Conservation (phyloP, 2,329 filamentous ascomycete species). For the Diaporthe citri region DNA sequence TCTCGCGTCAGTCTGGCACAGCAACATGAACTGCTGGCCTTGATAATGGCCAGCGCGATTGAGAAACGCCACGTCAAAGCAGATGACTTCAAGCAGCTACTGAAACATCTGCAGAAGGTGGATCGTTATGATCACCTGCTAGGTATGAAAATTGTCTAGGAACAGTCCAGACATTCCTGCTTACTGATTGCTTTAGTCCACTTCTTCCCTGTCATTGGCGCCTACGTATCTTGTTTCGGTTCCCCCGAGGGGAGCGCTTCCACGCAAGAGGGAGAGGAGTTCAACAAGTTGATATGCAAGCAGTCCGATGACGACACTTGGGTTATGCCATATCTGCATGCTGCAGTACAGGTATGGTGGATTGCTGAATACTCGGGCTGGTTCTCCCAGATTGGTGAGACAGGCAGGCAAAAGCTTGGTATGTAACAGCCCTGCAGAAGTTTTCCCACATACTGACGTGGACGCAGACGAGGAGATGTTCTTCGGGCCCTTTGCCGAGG, state of each 20-base stretch:
- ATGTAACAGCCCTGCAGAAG: conserved; percentile 39
- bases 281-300: conserved; percentile 77
- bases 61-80: conserved; percentile 78
- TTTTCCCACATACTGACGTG: neutral
- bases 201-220: conserved; percentile 82
- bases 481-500: conserved; percentile 79
- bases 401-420: conserved; percentile 59
- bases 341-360: conserved; percentile 87
- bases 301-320: conserved; percentile 77
- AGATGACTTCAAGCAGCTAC: conserved; percentile 79
- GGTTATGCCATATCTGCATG: conserved; percentile 81
- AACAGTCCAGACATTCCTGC: neutral
- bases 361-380: conserved; percentile 92
- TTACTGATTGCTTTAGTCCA: conserved; percentile 68
- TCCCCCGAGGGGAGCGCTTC: conserved; percentile 79
- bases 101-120: conserved; percentile 75
- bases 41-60: conserved; percentile 84
- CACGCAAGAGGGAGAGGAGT: conserved; percentile 75
- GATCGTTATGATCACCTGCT: conserved; percentile 81
- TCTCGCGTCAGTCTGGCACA: conserved; percentile 84
- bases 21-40: conserved; percentile 89
- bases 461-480: conserved; percentile 74
- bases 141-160: conserved; percentile 51
- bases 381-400: conserved; percentile 79
- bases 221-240: conserved; percentile 82